phyloP scores from a whole-genome alignment of 1,284 basidiomycete species.

The Neotropicomus parvogracilis region DNA sequence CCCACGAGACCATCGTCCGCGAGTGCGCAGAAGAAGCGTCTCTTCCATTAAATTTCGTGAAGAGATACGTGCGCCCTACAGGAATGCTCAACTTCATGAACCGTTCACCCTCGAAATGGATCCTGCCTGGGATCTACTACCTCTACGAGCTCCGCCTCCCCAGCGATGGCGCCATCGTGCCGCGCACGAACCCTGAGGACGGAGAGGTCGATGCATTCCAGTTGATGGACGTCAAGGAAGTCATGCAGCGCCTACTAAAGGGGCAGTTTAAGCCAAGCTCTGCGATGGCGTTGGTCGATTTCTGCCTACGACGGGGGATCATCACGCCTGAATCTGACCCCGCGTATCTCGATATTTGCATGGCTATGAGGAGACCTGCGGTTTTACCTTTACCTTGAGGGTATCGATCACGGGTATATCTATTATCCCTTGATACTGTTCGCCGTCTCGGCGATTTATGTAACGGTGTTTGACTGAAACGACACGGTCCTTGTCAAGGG shows the following conservation, averaged over 20 bases:
- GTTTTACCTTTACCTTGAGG: conserved; percentile 24
- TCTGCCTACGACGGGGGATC: conserved; percentile 48
- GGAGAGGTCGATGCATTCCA: conserved; percentile 43
- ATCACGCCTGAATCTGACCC: conserved; percentile 45
- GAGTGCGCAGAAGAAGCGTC: conserved; percentile 43
- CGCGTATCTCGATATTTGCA: conserved; percentile 36
- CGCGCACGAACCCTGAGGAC: conserved; percentile 37
- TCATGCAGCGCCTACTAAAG: conserved; percentile 38
- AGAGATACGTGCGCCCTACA: conserved; percentile 27
- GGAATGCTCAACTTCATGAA: conserved; percentile 40
- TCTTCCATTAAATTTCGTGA: conserved; percentile 35
- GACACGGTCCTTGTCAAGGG: background rate
- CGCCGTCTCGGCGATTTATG: too few relatives aligned
- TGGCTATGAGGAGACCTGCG: conserved; percentile 18
- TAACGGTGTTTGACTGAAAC: background rate
- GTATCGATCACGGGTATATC: too few relatives aligned
- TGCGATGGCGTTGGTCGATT: conserved; percentile 51
- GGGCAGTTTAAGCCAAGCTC: conserved; percentile 54
- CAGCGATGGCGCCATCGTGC: conserved; percentile 31
- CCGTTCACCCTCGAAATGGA: conserved; percentile 39
- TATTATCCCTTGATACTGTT: too few relatives aligned
- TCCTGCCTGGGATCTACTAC: conserved; percentile 43
- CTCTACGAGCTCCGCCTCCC: conserved; percentile 41
- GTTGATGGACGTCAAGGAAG: conserved; percentile 35
- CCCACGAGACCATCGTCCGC: conserved; percentile 36